phyloP scores from a whole-genome alignment of 1,139 yeast genomes.

The Lodderomyces oxycetoniae region DNA sequence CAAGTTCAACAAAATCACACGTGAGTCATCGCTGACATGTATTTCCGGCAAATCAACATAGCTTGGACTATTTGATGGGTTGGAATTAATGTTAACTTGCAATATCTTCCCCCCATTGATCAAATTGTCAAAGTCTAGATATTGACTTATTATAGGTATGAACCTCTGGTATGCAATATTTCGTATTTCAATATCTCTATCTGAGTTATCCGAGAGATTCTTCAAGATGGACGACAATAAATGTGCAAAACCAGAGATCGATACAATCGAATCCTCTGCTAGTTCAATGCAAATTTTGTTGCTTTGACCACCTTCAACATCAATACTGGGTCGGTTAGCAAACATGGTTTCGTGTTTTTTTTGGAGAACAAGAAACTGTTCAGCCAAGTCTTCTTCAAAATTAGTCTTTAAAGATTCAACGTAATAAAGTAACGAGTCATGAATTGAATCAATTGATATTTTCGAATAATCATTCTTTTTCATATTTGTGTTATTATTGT shows the following conservation, averaged over 20 bases:
- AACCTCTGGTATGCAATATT: conserved; percentile 31
- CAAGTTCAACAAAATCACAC: conserved; percentile 33
- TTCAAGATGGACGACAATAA: conserved; percentile 34
- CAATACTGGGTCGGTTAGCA: conserved; percentile 18
- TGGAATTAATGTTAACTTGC: conserved; percentile 14
- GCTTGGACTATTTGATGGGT: conserved; percentile 15
- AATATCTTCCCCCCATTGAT: conserved; percentile 22
- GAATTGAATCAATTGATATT: conserved; percentile 57
- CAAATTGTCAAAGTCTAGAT: conserved; percentile 40
- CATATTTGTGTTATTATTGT: conserved; percentile 20
- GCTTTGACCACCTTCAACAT: conserved; percentile 15
- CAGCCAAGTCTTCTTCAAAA: conserved; percentile 34
- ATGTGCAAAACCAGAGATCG: conserved; percentile 65
- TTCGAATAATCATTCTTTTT: conserved; percentile 41
- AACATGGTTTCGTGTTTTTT: conserved; percentile 37
- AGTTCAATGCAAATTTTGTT: conserved; percentile 45
- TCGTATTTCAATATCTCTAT: conserved; percentile 28
- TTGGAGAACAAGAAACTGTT: conserved; percentile 28
- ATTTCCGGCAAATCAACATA: conserved; percentile 25
- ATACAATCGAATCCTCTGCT: conserved; percentile 77
- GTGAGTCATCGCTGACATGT: conserved; percentile 32
- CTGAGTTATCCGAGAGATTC: conserved; percentile 24
- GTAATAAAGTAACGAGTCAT: conserved; percentile 54
- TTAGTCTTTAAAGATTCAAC: conserved; percentile 46
- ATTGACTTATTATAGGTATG: conserved; percentile 32